Base-by-base conservation (phyloP, 75 land plant genomes). In the Isoetes taiwanensis region DNA sequence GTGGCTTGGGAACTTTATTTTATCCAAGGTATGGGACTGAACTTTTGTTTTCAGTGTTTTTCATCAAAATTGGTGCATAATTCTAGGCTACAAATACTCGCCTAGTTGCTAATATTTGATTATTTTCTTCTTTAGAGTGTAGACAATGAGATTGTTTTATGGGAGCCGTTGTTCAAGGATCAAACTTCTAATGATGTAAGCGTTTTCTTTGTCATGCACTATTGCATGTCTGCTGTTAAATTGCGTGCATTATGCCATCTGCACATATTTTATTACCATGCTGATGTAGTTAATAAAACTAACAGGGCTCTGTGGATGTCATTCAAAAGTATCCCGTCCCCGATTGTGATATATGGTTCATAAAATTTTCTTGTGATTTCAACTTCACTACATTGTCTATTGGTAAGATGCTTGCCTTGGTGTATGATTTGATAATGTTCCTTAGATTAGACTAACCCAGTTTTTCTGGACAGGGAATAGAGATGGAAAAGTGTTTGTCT, bases 291-390 rank as follows among this genome's bases (percentile, higher is more conserved):
- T 28, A 5, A 14, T 12, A 29, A 3, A 5, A 29, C 14, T 37
- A 9, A 16, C 41, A 89, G 96, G 97, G 97, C 26, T 46, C 70
- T 26, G 82, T 75, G 17, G 97, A 91, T 72, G 71, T 91, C 32
- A 76, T 91, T 57, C 88, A 83, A 34, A 91, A 83, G 56, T 91
- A 91, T 59, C 97, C 97, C 32, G 97, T 87, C 17, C 95, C 97
- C 10, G 97, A 91, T 21, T 91, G 95, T 66, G 97, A 91, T 66
- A 86, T 91, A 52, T 91, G 97, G 97, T 91, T 91, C 64, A 91
- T 91, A 43, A 91, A 91, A 52, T 91, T 91, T 63, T 91, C 97
- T 5, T 91, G 95, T 57, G 97, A 91, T 65, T 87, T 86, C 52
- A 80, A 84, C 46, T 83, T 62, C 69, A 91, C 80, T 72, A 50